These are phyloP conservation scores for Entrophospora sp. DNA, from an alignment of 192 early-diverging fungal genomes.

Conservation along the genomic window DNA sequence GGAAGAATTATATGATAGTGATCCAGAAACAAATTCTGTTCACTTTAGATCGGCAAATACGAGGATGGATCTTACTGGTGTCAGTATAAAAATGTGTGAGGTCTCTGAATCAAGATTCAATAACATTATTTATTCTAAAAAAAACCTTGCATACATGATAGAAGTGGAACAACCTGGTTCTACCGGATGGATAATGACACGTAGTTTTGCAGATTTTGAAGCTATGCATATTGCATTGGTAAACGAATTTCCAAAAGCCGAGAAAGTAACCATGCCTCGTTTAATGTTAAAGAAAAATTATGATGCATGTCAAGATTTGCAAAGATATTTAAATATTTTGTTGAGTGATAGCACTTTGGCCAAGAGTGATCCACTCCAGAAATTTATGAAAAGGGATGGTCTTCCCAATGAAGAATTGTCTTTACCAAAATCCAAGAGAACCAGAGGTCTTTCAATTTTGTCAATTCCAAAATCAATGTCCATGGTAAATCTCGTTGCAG, in stretches of 20 bases:
- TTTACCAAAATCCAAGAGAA: background rate
- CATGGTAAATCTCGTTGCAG: background rate
- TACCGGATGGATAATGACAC: constrained; percentile 15
- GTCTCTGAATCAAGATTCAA: background rate
- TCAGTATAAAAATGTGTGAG: constrained; percentile 11
- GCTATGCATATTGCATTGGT: background rate
- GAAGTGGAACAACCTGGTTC: constrained; percentile 19
- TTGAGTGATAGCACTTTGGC: background rate
- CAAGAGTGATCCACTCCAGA: constrained; percentile 7
- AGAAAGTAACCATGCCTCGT: constrained; percentile 14
- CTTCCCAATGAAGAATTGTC: background rate
- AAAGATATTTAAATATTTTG: constrained; percentile 15
- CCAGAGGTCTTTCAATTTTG: background rate
- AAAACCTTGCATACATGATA: constrained; percentile 8
- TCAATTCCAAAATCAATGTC: constrained; percentile 15
- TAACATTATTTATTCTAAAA: constrained; percentile 3
- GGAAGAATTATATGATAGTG: background rate
- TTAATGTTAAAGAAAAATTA: constrained; percentile 6
- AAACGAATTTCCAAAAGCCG: constrained; percentile 5
- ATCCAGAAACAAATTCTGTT: background rate
- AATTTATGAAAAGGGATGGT: constrained; percentile 18
- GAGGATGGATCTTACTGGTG: background rate
- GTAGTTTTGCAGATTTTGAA: constrained; percentile 10
- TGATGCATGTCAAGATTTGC: background rate
- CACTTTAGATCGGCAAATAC: background rate